A percentile compares a stretch with the other conserved stretches of the same genome.
Conservation (phyloP, 1,139 yeast genomes). For the Debaryomycetaceae sp. region DNA sequence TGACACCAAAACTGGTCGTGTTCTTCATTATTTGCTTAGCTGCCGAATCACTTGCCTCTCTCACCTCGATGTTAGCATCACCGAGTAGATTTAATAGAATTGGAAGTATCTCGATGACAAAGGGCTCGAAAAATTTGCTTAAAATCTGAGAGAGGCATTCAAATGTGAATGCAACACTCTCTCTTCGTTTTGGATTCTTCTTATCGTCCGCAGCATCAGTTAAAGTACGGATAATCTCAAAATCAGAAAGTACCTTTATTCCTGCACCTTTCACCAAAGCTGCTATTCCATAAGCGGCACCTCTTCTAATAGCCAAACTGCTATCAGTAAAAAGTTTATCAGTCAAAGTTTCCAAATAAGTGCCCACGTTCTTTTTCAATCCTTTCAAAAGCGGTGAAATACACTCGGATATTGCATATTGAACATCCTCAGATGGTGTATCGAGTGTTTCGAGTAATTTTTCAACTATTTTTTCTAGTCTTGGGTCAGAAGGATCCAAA, state of each 20-base stretch:
- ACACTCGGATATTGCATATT: conserved; percentile 80
- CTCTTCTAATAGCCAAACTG: conserved; percentile 63
- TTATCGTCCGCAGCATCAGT: conserved; percentile 89
- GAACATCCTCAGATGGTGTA: conserved; percentile 87
- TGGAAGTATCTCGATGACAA: conserved; percentile 85
- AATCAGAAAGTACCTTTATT: conserved; percentile 67
- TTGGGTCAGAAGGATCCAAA: conserved; percentile 57
- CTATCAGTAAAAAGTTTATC: conserved; percentile 54
- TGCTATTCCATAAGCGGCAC: conserved; percentile 95
- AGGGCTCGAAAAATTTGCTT: conserved; percentile 85
- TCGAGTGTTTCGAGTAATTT: conserved; percentile 71
- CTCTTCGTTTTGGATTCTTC: conserved; percentile 69
- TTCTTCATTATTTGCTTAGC: conserved; percentile 86
- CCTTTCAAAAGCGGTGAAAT: conserved; percentile 75
- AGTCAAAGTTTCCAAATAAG: conserved; percentile 57
- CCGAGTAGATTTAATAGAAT: conserved; percentile 78
- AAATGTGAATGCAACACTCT: conserved; percentile 84
- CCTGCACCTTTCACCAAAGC: conserved; percentile 93
- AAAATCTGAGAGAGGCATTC: conserved; percentile 78
- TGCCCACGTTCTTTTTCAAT: conserved; percentile 46
- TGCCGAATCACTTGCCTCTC: conserved; percentile 85
- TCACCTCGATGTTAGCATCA: conserved; percentile 78
- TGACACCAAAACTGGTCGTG: conserved; percentile 90
- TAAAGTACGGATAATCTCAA: conserved; percentile 70
- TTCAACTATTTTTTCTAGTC: conserved; percentile 64